These are phyloP conservation scores for Cladosporium sp. DNA, from an alignment of 2,329 filamentous ascomycete species.

Conservation along the genomic window DNA sequence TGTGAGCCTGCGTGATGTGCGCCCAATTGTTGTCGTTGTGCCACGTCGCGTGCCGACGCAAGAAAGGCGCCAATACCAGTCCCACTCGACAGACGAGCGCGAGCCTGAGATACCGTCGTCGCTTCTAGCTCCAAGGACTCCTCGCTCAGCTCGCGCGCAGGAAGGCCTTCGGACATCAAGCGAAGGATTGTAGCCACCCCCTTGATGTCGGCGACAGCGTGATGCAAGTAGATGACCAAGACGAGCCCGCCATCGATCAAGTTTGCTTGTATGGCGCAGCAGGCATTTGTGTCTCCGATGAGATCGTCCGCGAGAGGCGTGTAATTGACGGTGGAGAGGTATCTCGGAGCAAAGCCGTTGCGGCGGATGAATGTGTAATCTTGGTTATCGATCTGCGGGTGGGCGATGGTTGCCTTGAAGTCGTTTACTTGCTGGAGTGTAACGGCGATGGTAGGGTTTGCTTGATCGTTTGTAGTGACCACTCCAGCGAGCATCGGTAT, in stretches of 20 bases:
- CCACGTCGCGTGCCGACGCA: conserved; percentile 1
- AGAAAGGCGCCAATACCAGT: conserved; percentile 4
- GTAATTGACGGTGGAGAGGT: conserved; percentile 21
- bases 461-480: background rate
- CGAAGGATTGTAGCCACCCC: conserved; percentile 26
- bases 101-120: background rate
- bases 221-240: conserved; percentile 28
- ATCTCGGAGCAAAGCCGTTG: conserved; percentile 23
- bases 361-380: conserved; percentile 19
- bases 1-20: background rate
- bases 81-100: conserved; percentile 6
- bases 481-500: conserved; percentile 24
- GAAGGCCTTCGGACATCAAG: conserved; percentile 25
- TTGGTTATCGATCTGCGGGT: conserved; percentile 17
- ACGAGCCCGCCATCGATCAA: conserved; percentile 30
- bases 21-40: background rate
- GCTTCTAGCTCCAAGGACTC: conserved; percentile 23
- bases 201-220: conserved; percentile 27
- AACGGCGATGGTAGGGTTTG: conserved; percentile 15
- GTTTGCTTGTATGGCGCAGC: conserved; percentile 29
- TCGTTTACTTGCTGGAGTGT: conserved; percentile 21
- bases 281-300: conserved; percentile 17
- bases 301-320: conserved; percentile 26
- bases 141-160: conserved; percentile 14
- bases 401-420: conserved; percentile 24